Evolutionary conservation across 2,329 filamentous ascomycete genomes (phyloP).

Genomic region (Cercospora sp.): DNA sequence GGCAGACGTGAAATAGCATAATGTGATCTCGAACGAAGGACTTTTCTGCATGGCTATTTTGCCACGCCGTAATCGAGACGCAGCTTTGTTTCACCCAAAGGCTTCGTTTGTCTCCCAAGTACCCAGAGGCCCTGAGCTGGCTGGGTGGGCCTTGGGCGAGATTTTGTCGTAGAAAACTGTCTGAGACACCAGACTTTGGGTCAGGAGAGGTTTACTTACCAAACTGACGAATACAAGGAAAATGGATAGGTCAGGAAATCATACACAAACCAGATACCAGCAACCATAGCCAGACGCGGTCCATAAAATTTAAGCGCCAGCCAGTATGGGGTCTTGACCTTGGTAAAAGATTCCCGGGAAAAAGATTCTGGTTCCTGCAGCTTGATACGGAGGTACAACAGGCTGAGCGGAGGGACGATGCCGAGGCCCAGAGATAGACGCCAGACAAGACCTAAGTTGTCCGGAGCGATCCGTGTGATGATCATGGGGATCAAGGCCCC

Average conservation of each 20-base stretch:
- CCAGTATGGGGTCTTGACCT: slow-evolving; percentile 52
- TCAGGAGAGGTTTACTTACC: slow-evolving; percentile 40
- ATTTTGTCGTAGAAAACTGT: too few relatives aligned
- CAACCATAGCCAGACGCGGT: slow-evolving; percentile 67
- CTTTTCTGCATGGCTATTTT: too few relatives aligned
- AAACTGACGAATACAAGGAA: slow-evolving; percentile 77
- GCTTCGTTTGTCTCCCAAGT: too few relatives aligned
- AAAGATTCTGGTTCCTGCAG: slow-evolving; percentile 79
- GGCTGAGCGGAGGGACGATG: slow-evolving; percentile 70
- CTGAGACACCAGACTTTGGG: too few relatives aligned
- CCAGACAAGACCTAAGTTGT: slow-evolving; percentile 75
- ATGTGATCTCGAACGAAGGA: too few relatives aligned
- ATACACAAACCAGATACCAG: slow-evolving; percentile 79
- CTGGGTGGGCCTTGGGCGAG: too few relatives aligned
- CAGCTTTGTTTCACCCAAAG: too few relatives aligned
- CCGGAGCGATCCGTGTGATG: slow-evolving; percentile 41
- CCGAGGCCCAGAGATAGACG: slow-evolving; percentile 77
- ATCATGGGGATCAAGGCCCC: slow-evolving; percentile 75
- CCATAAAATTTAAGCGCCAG: slow-evolving; percentile 68
- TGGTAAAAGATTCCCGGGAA: slow-evolving; percentile 66
- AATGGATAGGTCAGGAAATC: slow-evolving; percentile 83
- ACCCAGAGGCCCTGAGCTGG: too few relatives aligned
- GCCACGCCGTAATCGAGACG: too few relatives aligned
- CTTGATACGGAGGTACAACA: slow-evolving; percentile 70
- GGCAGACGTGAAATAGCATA: neutral